A percentile compares a stretch with the other conserved stretches of the same genome.
Conservation (phyloP, 129 eudicot genomes). For the Flaveria trinervia region DNA sequence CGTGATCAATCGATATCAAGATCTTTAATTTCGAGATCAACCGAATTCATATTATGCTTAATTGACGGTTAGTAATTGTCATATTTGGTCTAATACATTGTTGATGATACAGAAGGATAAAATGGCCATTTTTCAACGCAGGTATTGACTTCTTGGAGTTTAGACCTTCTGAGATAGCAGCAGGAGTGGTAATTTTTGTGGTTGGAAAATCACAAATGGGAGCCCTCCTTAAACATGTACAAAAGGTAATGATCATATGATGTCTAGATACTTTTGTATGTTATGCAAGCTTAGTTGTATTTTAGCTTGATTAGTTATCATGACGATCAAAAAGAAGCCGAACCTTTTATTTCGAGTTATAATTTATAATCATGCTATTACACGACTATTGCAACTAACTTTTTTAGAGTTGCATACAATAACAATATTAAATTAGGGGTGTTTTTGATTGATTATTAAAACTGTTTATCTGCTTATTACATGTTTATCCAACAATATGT, state of each 20-base stretch:
- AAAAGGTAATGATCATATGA: constrained; percentile 50
- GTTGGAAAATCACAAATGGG: constrained; percentile 50
- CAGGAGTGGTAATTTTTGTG: constrained; percentile 65
- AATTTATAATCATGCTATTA: background rate
- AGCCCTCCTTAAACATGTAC: constrained; percentile 44
- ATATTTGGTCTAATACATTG: constrained; percentile 8
- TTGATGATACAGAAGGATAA: constrained; percentile 18
- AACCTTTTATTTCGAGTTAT: too few relatives aligned
- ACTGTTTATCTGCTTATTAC: background rate
- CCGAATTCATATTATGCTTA: constrained; percentile 58
- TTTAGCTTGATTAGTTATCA: too few relatives aligned
- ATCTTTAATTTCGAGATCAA: constrained; percentile 43
- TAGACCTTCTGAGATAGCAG: constrained; percentile 82
- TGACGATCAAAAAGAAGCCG: too few relatives aligned
- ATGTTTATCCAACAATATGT: background rate
- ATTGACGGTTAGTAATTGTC: constrained; percentile 44
- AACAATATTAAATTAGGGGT: background rate
- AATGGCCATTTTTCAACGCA: constrained; percentile 37
- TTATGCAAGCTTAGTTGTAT: constrained; percentile 27
- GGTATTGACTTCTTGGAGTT: constrained; percentile 77
- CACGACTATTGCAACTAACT: background rate
- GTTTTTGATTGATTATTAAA: background rate
- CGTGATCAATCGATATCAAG: constrained; percentile 44
- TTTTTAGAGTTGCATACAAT: background rate
- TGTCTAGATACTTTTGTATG: constrained; percentile 7